These are phyloP conservation scores for Mollisiaceae sp. DNA, from an alignment of 2,329 filamentous ascomycete species.

Conservation along the genomic window DNA sequence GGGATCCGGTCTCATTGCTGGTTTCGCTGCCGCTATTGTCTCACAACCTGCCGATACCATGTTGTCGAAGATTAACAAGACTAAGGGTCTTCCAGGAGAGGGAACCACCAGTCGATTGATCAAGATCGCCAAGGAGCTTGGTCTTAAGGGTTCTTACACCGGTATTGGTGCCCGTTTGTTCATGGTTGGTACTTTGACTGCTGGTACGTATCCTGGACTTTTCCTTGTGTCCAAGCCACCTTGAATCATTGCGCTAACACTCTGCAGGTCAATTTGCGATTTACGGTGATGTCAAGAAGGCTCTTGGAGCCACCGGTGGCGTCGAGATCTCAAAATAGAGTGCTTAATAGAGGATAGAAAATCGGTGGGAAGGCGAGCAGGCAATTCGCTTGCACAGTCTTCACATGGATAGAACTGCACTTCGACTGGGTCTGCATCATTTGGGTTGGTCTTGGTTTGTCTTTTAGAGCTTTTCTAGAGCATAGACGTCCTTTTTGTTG, in stretches of 20 bases:
- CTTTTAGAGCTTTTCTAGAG: constrained; percentile 29
- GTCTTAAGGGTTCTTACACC: constrained; percentile 75
- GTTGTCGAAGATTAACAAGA: constrained; percentile 97
- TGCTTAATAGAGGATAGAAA: constrained; percentile 17
- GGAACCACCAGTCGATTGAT: constrained; percentile 79
- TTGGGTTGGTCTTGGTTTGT: constrained; percentile 33
- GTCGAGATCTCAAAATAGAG: constrained; percentile 66
- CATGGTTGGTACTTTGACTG: constrained; percentile 54
- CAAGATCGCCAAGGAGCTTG: constrained; percentile 89
- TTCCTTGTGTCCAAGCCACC: neutral
- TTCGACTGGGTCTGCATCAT: constrained; percentile 32
- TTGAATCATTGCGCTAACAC: neutral
- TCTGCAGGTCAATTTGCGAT: constrained; percentile 80
- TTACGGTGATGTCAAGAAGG: constrained; percentile 77
- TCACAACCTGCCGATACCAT: constrained; percentile 93
- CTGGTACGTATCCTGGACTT: constrained; percentile 26
- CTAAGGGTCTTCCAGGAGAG: constrained; percentile 84
- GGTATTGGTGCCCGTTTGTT: constrained; percentile 83
- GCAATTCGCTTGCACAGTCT: constrained; percentile 20
- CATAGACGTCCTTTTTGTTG: constrained; percentile 35
- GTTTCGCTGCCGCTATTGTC: constrained; percentile 86
- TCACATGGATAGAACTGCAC: constrained; percentile 22
- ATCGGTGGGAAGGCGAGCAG: constrained; percentile 17
- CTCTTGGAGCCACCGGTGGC: constrained; percentile 73
- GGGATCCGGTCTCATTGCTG: constrained; percentile 74